Evolutionary conservation across 1,284 basidiomycete species (phyloP).

Genomic region (Cutaneotrichosporon mucoides): DNA sequence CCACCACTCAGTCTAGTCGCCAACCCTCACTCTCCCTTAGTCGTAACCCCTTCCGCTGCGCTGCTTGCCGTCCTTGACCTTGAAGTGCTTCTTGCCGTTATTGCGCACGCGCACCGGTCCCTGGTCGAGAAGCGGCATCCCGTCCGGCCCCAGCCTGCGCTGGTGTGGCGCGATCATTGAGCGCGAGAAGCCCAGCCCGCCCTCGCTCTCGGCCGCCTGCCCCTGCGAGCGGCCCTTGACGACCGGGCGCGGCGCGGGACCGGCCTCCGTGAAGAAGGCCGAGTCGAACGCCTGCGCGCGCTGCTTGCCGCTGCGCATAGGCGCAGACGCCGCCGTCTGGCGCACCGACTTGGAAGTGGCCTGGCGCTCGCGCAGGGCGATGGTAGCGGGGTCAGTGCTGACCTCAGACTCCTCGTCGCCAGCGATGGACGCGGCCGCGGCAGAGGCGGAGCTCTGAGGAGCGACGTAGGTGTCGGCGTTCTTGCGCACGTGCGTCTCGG

Average conservation of each 20-base stretch:
- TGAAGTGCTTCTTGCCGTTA: conserved; percentile 80
- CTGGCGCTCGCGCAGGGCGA: conserved; percentile 9
- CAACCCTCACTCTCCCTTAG: conserved; percentile 14
- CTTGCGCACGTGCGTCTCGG: conserved; percentile 75
- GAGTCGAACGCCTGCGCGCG: conserved; percentile 71
- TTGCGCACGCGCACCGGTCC: conserved; percentile 53
- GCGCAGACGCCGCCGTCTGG: conserved; percentile 41
- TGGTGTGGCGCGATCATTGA: conserved; percentile 72
- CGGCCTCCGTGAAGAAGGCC: conserved; percentile 70
- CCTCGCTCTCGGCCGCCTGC: conserved; percentile 30
- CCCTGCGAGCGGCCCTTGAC: conserved; percentile 57
- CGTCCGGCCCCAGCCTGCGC: conserved; percentile 69
- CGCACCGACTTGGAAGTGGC: conserved; percentile 22
- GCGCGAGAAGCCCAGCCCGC: conserved; percentile 62
- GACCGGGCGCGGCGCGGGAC: conserved; percentile 60
- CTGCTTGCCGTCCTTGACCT: conserved; percentile 78
- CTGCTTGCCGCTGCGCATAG: conserved; percentile 37
- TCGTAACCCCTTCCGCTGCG: conserved; percentile 89
- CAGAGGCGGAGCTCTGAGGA: conserved; percentile 21
- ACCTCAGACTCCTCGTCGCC: background rate
- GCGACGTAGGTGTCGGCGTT: conserved; percentile 73
- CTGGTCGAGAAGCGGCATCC: conserved; percentile 55
- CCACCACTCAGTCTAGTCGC: too few species aligned
- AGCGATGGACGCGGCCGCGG: background rate
- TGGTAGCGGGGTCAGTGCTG: background rate